A percentile compares a stretch with the other conserved stretches of the same genome.
Conservation (phyloP, 2,329 filamentous ascomycete species). For the Apiospora phragmitis region DNA sequence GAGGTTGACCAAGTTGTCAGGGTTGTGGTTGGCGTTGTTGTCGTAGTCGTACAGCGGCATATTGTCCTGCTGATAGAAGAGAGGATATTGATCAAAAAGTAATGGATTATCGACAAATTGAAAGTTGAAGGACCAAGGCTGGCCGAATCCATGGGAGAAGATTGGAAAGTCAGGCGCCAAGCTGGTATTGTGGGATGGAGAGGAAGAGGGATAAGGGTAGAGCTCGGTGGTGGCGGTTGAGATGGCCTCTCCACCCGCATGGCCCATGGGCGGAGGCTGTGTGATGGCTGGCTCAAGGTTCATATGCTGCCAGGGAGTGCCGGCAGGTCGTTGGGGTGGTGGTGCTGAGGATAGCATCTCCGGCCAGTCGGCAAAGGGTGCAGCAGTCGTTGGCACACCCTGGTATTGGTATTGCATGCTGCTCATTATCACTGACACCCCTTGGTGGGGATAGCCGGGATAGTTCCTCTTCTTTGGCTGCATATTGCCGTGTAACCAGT, state of each 20-base stretch:
- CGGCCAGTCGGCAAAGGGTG: neutral
- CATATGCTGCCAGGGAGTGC: neutral
- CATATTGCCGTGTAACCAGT: neutral
- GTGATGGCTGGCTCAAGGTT: neutral
- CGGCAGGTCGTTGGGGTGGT: neutral
- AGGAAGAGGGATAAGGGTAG: neutral
- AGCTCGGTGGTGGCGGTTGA: neutral
- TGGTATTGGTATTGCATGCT: neutral
- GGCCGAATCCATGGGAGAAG: neutral
- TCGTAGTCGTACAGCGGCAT: neutral
- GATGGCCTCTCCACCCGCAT: neutral
- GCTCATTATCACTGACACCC: neutral
- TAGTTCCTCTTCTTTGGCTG: neutral
- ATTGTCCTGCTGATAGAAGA: neutral
- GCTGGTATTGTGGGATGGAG: neutral
- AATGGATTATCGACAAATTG: neutral
- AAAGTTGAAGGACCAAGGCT: neutral
- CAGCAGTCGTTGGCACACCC: neutral
- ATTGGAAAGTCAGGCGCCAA: neutral
- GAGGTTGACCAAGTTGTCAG: neutral
- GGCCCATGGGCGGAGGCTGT: neutral
- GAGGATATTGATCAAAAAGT: neutral
- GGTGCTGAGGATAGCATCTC: neutral
- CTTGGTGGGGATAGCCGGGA: neutral
- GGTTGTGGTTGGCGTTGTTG: neutral